Evolutionary conservation across 345 rosid species (phyloP).

Genomic region (Linum usitatissimum): DNA sequence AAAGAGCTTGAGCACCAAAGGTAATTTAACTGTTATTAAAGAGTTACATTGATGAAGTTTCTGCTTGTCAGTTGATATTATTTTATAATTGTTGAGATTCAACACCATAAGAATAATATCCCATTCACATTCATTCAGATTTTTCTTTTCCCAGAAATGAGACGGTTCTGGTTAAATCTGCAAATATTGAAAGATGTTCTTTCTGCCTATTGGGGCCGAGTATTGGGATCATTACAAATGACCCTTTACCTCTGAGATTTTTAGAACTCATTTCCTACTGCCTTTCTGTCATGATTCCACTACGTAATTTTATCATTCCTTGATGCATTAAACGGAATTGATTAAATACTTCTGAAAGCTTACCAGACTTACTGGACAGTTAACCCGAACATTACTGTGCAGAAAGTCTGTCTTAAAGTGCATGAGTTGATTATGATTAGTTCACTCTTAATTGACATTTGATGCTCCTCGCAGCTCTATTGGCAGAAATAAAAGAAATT

Average conservation of each 20-base stretch:
- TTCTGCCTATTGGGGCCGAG: too few species aligned
- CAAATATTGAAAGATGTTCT: too few species aligned
- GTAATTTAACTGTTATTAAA: not conserved
- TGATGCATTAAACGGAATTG: not conserved
- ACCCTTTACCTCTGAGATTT: too few species aligned
- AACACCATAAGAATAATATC: not conserved
- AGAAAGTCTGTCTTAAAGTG: not conserved
- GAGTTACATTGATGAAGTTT: not conserved
- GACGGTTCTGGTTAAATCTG: too few species aligned
- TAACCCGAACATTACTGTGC: not conserved
- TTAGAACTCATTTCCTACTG: not conserved
- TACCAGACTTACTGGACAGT: not conserved
- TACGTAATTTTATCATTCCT: not conserved
- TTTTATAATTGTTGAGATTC: not conserved
- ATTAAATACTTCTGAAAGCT: not conserved
- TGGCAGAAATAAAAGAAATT: conserved; percentile 86
- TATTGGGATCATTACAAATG: too few species aligned
- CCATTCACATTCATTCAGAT: not conserved
- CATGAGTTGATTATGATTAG: not conserved
- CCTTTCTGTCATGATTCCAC: not conserved
- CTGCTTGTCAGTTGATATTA: not conserved
- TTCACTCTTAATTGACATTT: not conserved
- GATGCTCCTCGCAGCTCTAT: conserved; percentile 47
- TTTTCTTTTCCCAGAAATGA: too few species aligned
- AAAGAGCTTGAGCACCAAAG: conserved; percentile 6